phyloP scores from a whole-genome alignment of 345 rosid genomes.

The Lepidium africanum region DNA sequence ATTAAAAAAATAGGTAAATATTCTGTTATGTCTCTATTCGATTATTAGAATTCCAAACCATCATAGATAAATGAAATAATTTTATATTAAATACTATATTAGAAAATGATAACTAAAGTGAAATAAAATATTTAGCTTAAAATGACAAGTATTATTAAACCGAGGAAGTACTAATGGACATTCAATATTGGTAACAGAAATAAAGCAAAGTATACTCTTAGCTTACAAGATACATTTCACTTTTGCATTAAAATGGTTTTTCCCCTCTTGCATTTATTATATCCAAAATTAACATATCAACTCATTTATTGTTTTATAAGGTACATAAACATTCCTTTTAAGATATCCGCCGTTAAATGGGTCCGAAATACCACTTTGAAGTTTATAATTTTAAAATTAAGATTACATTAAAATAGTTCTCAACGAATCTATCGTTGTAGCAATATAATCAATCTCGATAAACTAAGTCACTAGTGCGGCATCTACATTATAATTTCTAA shows the following conservation, averaged over 20 bases:
- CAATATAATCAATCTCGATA: constrained; percentile 32
- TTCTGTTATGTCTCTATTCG: too few relatives aligned
- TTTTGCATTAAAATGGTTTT: background rate
- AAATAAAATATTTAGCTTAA: too few relatives aligned
- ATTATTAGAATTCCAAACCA: too few relatives aligned
- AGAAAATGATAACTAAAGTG: too few relatives aligned
- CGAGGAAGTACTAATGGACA: background rate
- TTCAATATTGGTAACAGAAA: constrained; percentile 12
- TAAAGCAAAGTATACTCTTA: constrained; percentile 4
- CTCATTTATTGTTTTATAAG: constrained; percentile 1
- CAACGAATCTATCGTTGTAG: constrained; percentile 32
- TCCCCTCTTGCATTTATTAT: constrained; percentile 10
- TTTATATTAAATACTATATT: too few relatives aligned
- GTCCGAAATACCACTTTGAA: constrained; percentile 28
- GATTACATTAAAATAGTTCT: constrained; percentile 15
- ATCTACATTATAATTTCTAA: constrained; percentile 15
- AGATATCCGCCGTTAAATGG: constrained; percentile 49
- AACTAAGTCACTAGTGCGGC: constrained; percentile 29
- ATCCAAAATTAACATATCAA: constrained; percentile 7
- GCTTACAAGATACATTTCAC: constrained; percentile 15
- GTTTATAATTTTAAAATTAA: background rate
- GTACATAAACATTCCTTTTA: constrained; percentile 25
- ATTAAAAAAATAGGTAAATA: too few relatives aligned
- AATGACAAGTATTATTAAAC: too few relatives aligned
- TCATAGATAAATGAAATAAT: too few relatives aligned